phyloP scores from a whole-genome alignment of 2,329 filamentous ascomycete species.

The Aspergillus thermomutatus region DNA sequence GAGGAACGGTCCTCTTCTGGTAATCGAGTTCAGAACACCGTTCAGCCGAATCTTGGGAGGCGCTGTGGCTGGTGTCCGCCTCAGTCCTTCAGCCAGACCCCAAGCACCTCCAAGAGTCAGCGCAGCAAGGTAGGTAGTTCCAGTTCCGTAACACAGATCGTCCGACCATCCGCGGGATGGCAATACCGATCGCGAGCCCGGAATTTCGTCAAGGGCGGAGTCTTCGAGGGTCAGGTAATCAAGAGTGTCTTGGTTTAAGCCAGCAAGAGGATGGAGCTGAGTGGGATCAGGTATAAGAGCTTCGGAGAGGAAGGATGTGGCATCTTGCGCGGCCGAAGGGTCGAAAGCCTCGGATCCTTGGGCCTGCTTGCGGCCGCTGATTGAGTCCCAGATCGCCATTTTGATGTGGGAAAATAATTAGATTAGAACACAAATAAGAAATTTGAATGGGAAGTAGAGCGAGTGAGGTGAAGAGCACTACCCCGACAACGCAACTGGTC shows the following conservation, averaged over 20 bases:
- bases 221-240: constrained; percentile 96
- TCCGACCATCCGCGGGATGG: constrained; percentile 97
- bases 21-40: constrained; percentile 90
- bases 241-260: constrained; percentile 85
- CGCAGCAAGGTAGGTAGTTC: constrained; percentile 87
- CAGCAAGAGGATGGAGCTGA: constrained; percentile 86
- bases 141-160: constrained; percentile 96
- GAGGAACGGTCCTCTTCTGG: constrained; percentile 85
- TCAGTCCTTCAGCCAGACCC: constrained; percentile 87
- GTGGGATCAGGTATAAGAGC: constrained; percentile 80
- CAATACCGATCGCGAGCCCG: constrained; percentile 79
- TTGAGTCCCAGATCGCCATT: constrained; percentile 60
- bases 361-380: constrained; percentile 58
- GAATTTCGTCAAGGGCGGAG: constrained; percentile 78
- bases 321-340: constrained; percentile 70
- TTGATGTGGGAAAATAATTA: constrained; percentile 20
- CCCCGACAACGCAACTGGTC: constrained; percentile 1
- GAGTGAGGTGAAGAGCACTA: constrained; percentile 4
- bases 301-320: constrained; percentile 78
- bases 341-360: constrained; percentile 63
- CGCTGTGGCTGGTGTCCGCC: constrained; percentile 64
- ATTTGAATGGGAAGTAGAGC: constrained; percentile 19
- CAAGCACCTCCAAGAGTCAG: constrained; percentile 82
- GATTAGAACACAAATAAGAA: constrained; percentile 25
- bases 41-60: constrained; percentile 91